Evolutionary conservation across 441 rosid species (phyloP), one percentile per base, ranked within the genome.

Genomic region (Erodium trifolium): DNA sequence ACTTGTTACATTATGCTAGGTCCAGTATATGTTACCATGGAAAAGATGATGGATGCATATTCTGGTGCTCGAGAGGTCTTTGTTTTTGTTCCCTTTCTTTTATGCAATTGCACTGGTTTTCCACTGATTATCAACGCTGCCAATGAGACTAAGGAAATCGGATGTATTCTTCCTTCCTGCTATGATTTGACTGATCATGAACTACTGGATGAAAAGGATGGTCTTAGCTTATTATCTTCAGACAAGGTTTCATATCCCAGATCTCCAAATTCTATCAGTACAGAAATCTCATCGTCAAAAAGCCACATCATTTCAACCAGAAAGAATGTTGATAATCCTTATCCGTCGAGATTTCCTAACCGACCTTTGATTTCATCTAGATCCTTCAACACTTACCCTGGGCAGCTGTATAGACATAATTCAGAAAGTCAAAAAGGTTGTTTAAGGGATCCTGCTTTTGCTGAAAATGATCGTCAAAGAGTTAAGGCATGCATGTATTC

Each of bases 61-160:
- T 91, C 97, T 79, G 96, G 99, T 79, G 87, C 93, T 51, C 88
- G 99, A 57, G 96, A 91, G 75, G 85, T 94, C 71, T 84, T 77
- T 69, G 76, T 94, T 75, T 91, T 67, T 74, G 97, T 88, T 72
- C 95, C 99, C 55, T 90, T 82, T 81, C 77, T 91, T 59, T 78
- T 94, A 68, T 91, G 87, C 72, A 94, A 94, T 73, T 94, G 97
- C 79, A 84, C 90, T 68, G 92, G 93, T 74, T 80, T 91, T 81
- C 90, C 93, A 51, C 83, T 94, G 68, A 68, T 77, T 77, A 77
- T 94, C 78, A 89, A 88, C 77, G 75, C 86, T 72, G 77, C 80
- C 45, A 71, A 79, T 71, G 92, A 83, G 78, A 82, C 78, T 68
- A 82, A 78, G 73, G 84, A 86, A 73, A 80, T 71, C 41, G 73